phyloP scores from a whole-genome alignment of 73 alveolate genomes.

The Durusdinium trenchii region DNA sequence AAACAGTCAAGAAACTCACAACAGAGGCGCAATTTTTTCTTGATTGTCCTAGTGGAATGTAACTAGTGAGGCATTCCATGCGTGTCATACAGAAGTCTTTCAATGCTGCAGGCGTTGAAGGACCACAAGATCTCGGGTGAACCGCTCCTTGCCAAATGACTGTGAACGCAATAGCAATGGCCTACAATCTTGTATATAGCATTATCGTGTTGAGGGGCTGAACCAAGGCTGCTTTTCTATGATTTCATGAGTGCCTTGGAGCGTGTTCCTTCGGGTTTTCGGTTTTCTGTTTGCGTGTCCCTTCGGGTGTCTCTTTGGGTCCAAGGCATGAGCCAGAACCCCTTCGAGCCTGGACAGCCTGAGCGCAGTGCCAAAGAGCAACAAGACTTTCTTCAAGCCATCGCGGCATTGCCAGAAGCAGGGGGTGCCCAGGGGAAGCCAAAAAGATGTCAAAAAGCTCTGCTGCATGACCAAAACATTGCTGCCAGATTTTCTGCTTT shows the following conservation, averaged over 20 bases:
- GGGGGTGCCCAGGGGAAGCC: not conserved
- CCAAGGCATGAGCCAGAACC: slow-evolving; percentile 82
- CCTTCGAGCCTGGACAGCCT: slow-evolving; percentile 66
- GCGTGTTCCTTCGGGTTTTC: not conserved
- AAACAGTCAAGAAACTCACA: slow-evolving; percentile 45
- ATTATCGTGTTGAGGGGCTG: not conserved
- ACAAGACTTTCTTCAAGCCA: slow-evolving; percentile 50
- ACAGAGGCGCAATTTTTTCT: slow-evolving; percentile 12
- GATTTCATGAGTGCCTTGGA: slow-evolving; percentile 68
- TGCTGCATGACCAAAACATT: no score
- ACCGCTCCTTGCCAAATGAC: not conserved
- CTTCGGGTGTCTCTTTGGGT: not conserved
- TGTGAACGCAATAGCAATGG: not conserved
- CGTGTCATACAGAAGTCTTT: not conserved
- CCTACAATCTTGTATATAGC: not conserved
- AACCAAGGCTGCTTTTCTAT: slow-evolving; percentile 56
- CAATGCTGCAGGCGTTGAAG: slow-evolving; percentile 35
- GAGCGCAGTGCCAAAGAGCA: slow-evolving; percentile 77
- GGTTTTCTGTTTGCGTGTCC: not conserved
- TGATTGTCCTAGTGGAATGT: not conserved
- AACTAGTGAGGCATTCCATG: no score
- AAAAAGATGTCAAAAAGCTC: no score
- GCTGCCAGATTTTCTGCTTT: not conserved
- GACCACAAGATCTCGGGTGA: slow-evolving; percentile 71
- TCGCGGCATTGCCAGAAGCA: slow-evolving; percentile 75